phyloP scores from a whole-genome alignment of 106 monocot genomes.

The Dendrobium chrysotoxum region DNA sequence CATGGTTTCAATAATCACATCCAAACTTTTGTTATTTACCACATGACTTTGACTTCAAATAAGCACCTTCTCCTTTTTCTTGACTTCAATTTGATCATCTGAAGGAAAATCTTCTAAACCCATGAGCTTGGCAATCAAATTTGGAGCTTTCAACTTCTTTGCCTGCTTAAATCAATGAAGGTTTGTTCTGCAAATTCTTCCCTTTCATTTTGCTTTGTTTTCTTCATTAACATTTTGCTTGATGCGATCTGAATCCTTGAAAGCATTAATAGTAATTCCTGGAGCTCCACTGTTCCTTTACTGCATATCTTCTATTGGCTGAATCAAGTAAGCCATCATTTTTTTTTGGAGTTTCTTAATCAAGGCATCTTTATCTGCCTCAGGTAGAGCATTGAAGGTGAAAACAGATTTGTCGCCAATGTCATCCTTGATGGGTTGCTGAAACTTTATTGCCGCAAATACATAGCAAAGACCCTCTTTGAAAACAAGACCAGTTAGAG shows the following conservation, averaged over 20 bases:
- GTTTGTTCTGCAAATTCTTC: background rate
- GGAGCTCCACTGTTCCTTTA: slow-evolving; percentile 51
- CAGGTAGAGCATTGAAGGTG: too few species aligned
- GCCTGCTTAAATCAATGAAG: background rate
- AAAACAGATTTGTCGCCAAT: too few species aligned
- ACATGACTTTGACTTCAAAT: background rate
- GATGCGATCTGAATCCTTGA: slow-evolving; percentile 33
- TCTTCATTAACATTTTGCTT: background rate
- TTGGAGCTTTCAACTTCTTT: background rate
- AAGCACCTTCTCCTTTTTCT: slow-evolving; percentile 6
- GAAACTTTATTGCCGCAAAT: too few species aligned
- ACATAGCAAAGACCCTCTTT: too few species aligned
- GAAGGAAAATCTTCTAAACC: slow-evolving; percentile 41
- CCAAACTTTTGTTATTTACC: slow-evolving; percentile 12
- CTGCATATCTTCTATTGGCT: too few species aligned
- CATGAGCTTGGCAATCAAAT: too few species aligned
- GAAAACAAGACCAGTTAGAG: too few species aligned
- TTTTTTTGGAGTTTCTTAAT: too few species aligned
- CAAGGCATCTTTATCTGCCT: too few species aligned
- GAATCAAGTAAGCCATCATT: too few species aligned
- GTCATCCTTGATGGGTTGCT: too few species aligned
- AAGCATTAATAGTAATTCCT: slow-evolving; percentile 59
- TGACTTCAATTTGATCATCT: background rate
- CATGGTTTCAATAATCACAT: slow-evolving; percentile 31
- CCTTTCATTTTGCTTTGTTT: background rate